A percentile compares a stretch with the other conserved stretches of the same genome.
Evolutionary conservation across 2,329 filamentous ascomycete genomes (phyloP).

Genomic region (Ascochyta rabiei): DNA sequence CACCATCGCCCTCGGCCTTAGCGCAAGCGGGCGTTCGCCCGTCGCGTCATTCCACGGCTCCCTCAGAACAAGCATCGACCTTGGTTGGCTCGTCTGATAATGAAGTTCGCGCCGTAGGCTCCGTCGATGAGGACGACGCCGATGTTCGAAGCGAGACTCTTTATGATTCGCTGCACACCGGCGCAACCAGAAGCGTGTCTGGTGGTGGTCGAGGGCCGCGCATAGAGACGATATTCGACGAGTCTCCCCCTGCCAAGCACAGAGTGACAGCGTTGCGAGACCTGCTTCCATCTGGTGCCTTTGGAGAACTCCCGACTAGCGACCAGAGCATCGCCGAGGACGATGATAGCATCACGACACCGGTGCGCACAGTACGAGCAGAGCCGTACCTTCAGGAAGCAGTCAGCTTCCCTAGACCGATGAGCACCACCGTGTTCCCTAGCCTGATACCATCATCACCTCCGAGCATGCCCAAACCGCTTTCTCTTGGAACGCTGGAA

Average conservation of each 20-base stretch:
- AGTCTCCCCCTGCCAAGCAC: slow-evolving; percentile 63
- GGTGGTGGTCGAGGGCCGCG: slow-evolving; percentile 68
- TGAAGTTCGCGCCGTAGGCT: slow-evolving; percentile 68
- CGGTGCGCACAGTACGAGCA: slow-evolving; percentile 51
- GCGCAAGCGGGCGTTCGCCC: slow-evolving; percentile 48
- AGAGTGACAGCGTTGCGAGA: slow-evolving; percentile 56
- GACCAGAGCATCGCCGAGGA: slow-evolving; percentile 57
- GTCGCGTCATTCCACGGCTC: slow-evolving; percentile 61
- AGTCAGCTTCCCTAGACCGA: slow-evolving; percentile 39
- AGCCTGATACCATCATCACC: slow-evolving; percentile 53
- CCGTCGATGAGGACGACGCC: slow-evolving; percentile 76
- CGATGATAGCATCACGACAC: slow-evolving; percentile 57
- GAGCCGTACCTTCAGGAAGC: slow-evolving; percentile 45
- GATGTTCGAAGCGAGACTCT: slow-evolving; percentile 78
- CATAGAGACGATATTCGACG: slow-evolving; percentile 81
- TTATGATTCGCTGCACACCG: slow-evolving; percentile 77
- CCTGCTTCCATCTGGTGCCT: slow-evolving; percentile 55
- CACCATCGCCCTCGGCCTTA: slow-evolving; percentile 41
- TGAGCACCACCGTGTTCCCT: slow-evolving; percentile 46
- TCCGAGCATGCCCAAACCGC: slow-evolving; percentile 51
- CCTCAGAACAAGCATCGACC: slow-evolving; percentile 68
- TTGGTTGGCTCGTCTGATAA: slow-evolving; percentile 70
- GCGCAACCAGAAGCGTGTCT: slow-evolving; percentile 69
- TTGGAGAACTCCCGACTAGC: slow-evolving; percentile 46
- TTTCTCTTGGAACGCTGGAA: slow-evolving; percentile 49